Conservation (phyloP, 1,284 basidiomycete genomes). For the Veloboletus limbatus region DNA sequence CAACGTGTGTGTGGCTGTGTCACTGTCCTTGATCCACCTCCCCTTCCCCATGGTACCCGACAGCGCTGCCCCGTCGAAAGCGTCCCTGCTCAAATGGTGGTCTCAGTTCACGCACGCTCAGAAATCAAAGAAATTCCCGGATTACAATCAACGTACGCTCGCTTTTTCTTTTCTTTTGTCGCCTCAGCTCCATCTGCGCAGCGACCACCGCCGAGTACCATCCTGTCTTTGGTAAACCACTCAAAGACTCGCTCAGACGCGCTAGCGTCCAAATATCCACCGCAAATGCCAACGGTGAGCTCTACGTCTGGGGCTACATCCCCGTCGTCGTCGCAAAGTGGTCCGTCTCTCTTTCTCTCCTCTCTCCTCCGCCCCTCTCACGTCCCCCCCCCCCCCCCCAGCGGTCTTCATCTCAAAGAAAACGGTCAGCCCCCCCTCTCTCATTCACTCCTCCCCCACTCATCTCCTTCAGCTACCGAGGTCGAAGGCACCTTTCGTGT, state of each 20-base stretch:
- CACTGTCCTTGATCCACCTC: neutral
- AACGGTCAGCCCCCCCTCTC: conserved; percentile 55
- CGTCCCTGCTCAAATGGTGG: conserved; percentile 82
- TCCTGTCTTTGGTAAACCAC: conserved; percentile 82
- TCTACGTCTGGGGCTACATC: conserved; percentile 92
- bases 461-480: conserved; percentile 68
- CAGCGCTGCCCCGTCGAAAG: conserved; percentile 45
- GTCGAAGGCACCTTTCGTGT: conserved; percentile 96
- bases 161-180: conserved; percentile 1
- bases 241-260: conserved; percentile 80
- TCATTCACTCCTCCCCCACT: neutral
- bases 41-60: conserved; percentile 26
- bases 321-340: conserved; percentile 98
- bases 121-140: conserved; percentile 51
- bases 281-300: conserved; percentile 76
- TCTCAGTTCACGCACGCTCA: conserved; percentile 67
- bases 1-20: neutral
- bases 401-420: conserved; percentile 89
- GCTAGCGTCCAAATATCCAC: conserved; percentile 95
- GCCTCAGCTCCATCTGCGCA: conserved; percentile 13
- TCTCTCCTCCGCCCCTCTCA: conserved; percentile 7
- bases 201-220: conserved; percentile 36
- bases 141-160: conserved; percentile 39
- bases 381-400: conserved; percentile 28
- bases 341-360: conserved; percentile 45